Conservation (phyloP, 2,329 filamentous ascomycete genomes). For the Nemania sp. region DNA sequence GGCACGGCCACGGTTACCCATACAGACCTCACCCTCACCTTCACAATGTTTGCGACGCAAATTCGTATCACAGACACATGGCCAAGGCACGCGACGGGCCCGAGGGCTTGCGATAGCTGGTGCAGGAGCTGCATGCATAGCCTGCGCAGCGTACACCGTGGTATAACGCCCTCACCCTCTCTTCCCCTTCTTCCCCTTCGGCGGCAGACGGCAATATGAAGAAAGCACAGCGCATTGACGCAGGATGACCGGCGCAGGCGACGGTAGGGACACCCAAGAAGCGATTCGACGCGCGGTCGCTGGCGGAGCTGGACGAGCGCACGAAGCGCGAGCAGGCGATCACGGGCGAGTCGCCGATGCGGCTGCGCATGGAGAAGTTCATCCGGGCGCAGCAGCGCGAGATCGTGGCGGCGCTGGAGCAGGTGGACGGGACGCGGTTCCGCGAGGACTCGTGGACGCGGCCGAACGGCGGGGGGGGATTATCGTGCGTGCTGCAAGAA, state of each 20-base stretch:
- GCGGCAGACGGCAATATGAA: neutral
- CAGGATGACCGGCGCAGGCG: conserved; percentile 26
- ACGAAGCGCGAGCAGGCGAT: conserved; percentile 78
- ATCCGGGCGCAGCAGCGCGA: conserved; percentile 90
- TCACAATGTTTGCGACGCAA: conserved; percentile 26
- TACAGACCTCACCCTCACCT: conserved; percentile 23
- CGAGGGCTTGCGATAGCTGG: conserved; percentile 27
- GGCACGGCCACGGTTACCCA: conserved; percentile 29
- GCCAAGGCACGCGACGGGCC: conserved; percentile 23
- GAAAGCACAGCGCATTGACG: neutral
- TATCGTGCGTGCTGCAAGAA: conserved; percentile 92
- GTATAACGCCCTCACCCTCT: conserved; percentile 21
- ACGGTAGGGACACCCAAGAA: conserved; percentile 46
- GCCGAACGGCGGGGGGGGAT: conserved; percentile 86
- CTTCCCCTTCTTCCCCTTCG: neutral
- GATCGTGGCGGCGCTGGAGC: conserved; percentile 82
- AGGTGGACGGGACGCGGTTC: conserved; percentile 83
- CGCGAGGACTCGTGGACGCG: conserved; percentile 83
- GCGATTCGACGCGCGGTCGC: conserved; percentile 66
- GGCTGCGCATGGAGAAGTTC: conserved; percentile 94
- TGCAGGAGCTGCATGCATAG: conserved; percentile 26
- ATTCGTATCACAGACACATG: conserved; percentile 29
- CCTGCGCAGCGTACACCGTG: conserved; percentile 31
- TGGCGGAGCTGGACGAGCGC: conserved; percentile 83
- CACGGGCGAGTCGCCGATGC: conserved; percentile 84